These are phyloP conservation scores for Bipolaris victoriae DNA, from an alignment of 2,329 filamentous ascomycete genomes.

Conservation along the genomic window DNA sequence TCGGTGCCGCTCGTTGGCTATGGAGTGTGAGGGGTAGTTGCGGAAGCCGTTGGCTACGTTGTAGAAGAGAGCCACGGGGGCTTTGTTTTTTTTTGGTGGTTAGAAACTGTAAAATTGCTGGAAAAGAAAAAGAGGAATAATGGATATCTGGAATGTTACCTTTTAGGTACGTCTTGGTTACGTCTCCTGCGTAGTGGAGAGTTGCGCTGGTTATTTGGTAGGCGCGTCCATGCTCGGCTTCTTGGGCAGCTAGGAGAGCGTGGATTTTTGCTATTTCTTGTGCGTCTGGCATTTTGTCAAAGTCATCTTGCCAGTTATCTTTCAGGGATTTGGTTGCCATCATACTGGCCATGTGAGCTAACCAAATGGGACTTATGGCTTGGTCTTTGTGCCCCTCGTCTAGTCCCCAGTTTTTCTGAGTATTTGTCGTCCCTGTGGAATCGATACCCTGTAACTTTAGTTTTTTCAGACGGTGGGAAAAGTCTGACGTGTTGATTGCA, in stretches of 20 bases:
- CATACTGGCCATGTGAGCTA: conserved; percentile 20
- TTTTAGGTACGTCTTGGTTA: conserved; percentile 18
- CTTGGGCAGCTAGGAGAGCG: conserved; percentile 8
- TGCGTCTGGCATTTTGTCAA: not conserved
- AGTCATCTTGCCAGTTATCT: conserved; percentile 13
- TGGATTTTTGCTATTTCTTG: conserved; percentile 7
- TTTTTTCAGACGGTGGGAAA: conserved; percentile 17
- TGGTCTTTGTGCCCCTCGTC: not conserved
- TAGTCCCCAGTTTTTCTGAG: not conserved
- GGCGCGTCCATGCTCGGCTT: conserved; percentile 18
- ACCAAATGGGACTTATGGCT: conserved; percentile 3
- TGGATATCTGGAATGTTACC: conserved; percentile 1
- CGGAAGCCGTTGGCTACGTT: conserved; percentile 30
- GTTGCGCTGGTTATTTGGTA: conserved; percentile 25
- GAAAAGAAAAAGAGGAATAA: no score
- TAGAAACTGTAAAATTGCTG: not conserved
- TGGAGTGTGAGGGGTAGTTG: conserved; percentile 24
- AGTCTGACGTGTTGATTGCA: conserved; percentile 20
- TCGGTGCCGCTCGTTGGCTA: conserved; percentile 21
- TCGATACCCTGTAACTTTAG: not conserved
- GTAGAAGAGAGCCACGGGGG: conserved; percentile 29
- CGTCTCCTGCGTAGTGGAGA: conserved; percentile 20
- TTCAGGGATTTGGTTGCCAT: conserved; percentile 27
- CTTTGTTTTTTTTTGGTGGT: not conserved
- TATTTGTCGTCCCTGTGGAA: not conserved